Conservation (phyloP, 495 filamentous ascomycete genomes). For the Jackrogersella multiformis region DNA sequence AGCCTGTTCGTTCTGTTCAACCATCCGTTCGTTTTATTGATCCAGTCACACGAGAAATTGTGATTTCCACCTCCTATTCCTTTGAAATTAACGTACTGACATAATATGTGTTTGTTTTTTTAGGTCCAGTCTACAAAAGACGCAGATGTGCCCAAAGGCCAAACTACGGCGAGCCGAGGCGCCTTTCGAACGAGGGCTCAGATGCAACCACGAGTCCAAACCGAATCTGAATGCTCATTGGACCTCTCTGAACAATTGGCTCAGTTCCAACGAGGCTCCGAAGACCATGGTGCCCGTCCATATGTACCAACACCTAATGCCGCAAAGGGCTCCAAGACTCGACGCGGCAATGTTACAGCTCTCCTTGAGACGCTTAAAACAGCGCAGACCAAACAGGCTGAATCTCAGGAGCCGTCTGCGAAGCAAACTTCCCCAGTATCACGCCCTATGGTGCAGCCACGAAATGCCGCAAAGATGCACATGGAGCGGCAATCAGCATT, state of each 20-base stretch:
- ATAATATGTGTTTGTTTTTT: not conserved
- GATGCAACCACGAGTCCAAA: slow-evolving; percentile 58
- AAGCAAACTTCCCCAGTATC: slow-evolving; percentile 38
- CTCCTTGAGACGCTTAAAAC: slow-evolving; percentile 45
- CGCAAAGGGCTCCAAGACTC: slow-evolving; percentile 24
- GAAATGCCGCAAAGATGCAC: slow-evolving; percentile 27
- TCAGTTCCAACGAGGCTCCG: slow-evolving; percentile 34
- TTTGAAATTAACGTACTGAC: slow-evolving; percentile 3
- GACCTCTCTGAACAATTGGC: slow-evolving; percentile 45
- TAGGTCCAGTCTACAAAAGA: slow-evolving; percentile 1
- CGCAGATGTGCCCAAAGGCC: slow-evolving; percentile 40
- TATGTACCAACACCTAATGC: slow-evolving; percentile 10
- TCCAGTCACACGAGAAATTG: slow-evolving; percentile 1
- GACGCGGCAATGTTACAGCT: slow-evolving; percentile 42
- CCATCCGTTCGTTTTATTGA: slow-evolving; percentile 6
- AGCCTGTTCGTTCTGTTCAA: not conserved
- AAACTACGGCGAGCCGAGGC: slow-evolving; percentile 35
- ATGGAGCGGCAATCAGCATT: slow-evolving; percentile 27
- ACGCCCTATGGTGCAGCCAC: slow-evolving; percentile 23
- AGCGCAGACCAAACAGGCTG: slow-evolving; percentile 34
- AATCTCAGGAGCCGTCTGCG: slow-evolving; percentile 35
- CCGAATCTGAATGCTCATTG: slow-evolving; percentile 54
- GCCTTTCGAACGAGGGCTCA: slow-evolving; percentile 47
- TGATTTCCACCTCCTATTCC: not conserved
- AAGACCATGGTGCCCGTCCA: slow-evolving; percentile 40